These are phyloP conservation scores for Fusarium zealandicum DNA, from an alignment of 2,329 filamentous ascomycete species.

Conservation along the genomic window DNA sequence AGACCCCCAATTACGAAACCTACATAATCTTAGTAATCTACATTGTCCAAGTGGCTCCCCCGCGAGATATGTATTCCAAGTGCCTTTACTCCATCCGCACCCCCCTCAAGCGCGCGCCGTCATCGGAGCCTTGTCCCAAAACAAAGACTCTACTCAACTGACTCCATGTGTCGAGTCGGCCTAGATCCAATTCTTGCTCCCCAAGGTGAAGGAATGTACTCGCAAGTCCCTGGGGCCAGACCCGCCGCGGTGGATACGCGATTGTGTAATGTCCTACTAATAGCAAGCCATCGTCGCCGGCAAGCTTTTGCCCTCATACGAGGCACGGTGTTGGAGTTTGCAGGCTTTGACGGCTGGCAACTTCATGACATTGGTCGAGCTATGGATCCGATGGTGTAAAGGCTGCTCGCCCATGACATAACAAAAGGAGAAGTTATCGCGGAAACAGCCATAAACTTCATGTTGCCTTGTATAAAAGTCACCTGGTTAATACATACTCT, in stretches of 20 bases:
- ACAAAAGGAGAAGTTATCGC: constrained; percentile 9
- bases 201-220: background rate
- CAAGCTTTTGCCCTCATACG: background rate
- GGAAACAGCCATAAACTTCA: background rate
- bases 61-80: constrained; percentile 9
- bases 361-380: constrained; percentile 19
- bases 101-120: constrained; percentile 11
- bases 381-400: constrained; percentile 30
- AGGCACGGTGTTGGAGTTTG: background rate
- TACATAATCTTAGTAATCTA: constrained; percentile 16
- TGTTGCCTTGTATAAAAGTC: background rate
- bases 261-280: constrained; percentile 32
- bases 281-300: background rate
- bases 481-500: background rate
- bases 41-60: constrained; percentile 5
- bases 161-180: too few species aligned
- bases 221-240: constrained; percentile 1
- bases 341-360: background rate
- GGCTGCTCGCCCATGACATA: constrained; percentile 26
- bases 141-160: constrained; percentile 13
- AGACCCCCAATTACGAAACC: constrained; percentile 18
- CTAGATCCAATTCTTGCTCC: background rate
- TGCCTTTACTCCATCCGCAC: constrained; percentile 8
- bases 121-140: constrained; percentile 20
- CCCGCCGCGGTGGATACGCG: constrained; percentile 30